A percentile compares a stretch with the other conserved stretches of the same genome.
These are phyloP conservation scores for Dactylonectria macrodidyma DNA, from an alignment of 2,329 filamentous ascomycete species.

Conservation along the genomic window DNA sequence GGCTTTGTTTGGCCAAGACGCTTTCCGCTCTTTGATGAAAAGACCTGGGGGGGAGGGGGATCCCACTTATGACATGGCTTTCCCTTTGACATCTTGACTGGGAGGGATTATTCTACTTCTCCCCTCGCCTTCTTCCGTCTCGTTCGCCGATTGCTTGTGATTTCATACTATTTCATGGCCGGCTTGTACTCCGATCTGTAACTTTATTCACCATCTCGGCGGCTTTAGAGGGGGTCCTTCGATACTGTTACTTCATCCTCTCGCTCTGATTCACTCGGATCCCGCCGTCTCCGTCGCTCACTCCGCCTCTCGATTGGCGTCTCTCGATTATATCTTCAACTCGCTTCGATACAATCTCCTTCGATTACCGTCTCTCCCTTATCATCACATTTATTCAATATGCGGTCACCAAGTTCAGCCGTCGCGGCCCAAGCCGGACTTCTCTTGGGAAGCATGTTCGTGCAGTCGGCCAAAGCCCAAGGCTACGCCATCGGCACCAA, in stretches of 20 bases:
- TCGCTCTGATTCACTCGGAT: not conserved
- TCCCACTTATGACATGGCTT: not conserved
- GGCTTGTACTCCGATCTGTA: not conserved
- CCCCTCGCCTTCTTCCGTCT: not conserved
- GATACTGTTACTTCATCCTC: not conserved
- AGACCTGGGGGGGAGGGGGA: slow-evolving; percentile 6
- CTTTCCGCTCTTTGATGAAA: not conserved
- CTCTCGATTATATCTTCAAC: not conserved
- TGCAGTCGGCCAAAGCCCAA: slow-evolving; percentile 42
- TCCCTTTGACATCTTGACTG: slow-evolving; percentile 8
- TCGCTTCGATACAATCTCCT: not conserved
- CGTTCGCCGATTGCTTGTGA: not conserved
- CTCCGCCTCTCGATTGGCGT: not conserved
- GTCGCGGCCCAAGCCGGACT: slow-evolving; percentile 33
- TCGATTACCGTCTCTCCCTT: slow-evolving; percentile 3
- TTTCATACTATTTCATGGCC: not conserved
- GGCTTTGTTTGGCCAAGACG: not conserved
- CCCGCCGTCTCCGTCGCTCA: not conserved
- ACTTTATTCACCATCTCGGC: slow-evolving; percentile 1
- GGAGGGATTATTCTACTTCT: not conserved
- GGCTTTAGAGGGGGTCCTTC: not conserved
- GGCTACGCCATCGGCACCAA: slow-evolving; percentile 51
- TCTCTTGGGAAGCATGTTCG: slow-evolving; percentile 33
- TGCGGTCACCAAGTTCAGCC: slow-evolving; percentile 12
- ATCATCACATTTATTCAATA: not conserved